Evolutionary conservation across 441 rosid species (phyloP).

Genomic region (Viola pubescens): DNA sequence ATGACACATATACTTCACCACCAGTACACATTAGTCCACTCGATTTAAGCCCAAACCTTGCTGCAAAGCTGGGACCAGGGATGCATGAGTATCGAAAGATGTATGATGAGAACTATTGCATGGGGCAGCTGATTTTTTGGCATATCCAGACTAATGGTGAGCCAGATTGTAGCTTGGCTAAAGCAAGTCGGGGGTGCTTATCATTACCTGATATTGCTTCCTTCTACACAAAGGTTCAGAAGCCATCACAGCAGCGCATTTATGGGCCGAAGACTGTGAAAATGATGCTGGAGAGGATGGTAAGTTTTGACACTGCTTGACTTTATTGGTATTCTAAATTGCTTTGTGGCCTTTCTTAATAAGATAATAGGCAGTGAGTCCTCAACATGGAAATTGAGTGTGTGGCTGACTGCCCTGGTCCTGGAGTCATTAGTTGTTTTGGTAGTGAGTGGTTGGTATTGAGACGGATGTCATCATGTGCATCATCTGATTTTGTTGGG

Average conservation of each 20-base stretch:
- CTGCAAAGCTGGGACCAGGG: conserved; percentile 66
- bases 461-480: not conserved
- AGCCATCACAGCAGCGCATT: conserved; percentile 71
- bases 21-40: conserved; percentile 92
- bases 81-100: conserved; percentile 72
- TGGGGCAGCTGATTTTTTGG: conserved; percentile 97
- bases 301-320: conserved; percentile 23
- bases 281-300: conserved; percentile 84
- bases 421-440: not conserved
- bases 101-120: conserved; percentile 90
- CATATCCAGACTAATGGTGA: conserved; percentile 74
- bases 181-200: conserved; percentile 81
- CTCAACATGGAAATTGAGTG: not conserved
- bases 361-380: not conserved
- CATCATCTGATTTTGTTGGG: not conserved
- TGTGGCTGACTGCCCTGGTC: not conserved
- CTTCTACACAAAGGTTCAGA: conserved; percentile 84
- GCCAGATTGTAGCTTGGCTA: conserved; percentile 73
- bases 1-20: conserved; percentile 69
- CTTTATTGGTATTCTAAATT: not conserved
- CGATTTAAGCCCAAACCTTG: conserved; percentile 82
- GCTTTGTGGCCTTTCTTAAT: not conserved
- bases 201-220: conserved; percentile 81
- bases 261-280: conserved; percentile 77
- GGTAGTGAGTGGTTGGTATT: not conserved